Conservation (phyloP, 257 asterid genomes). For the Linaria vulgaris region DNA sequence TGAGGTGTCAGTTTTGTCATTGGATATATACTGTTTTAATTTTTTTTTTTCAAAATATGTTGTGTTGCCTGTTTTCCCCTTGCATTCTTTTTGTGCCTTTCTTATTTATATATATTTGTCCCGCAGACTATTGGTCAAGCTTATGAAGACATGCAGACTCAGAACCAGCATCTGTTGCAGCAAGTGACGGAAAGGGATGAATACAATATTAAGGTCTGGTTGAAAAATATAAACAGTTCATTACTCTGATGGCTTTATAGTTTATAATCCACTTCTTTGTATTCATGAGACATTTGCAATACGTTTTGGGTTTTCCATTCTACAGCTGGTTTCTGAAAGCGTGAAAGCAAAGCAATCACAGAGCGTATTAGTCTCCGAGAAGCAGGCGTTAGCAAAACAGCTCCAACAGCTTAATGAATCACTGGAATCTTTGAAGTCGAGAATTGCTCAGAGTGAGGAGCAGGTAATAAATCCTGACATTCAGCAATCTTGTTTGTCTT, state of each 20-base stretch:
- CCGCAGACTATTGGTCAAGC: slow-evolving; percentile 98
- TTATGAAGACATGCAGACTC: slow-evolving; percentile 97
- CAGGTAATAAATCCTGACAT: slow-evolving; percentile 49
- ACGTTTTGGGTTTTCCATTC: slow-evolving; percentile 23
- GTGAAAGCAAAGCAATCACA: slow-evolving; percentile 92
- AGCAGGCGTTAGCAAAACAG: slow-evolving; percentile 58
- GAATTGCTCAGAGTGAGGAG: slow-evolving; percentile 69
- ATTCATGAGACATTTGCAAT: slow-evolving; percentile 21
- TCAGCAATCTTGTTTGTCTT: slow-evolving; percentile 15
- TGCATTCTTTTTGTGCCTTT: slow-evolving; percentile 23
- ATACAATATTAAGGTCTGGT: slow-evolving; percentile 76
- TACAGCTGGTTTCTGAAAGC: slow-evolving; percentile 94
- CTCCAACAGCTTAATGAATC: slow-evolving; percentile 58
- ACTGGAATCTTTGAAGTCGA: slow-evolving; percentile 60
- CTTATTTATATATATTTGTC: slow-evolving; percentile 24
- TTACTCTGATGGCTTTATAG: slow-evolving; percentile 1
- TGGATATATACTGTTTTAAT: not conserved
- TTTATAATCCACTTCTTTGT: slow-evolving; percentile 16
- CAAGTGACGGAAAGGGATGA: slow-evolving; percentile 88
- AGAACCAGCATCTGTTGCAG: slow-evolving; percentile 84
- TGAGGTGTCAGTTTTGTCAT: slow-evolving; percentile 55
- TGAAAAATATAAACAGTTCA: not conserved
- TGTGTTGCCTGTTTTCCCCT: slow-evolving; percentile 9
- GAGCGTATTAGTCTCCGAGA: slow-evolving; percentile 60
- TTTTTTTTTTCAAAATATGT: slow-evolving; percentile 3